Conservation (phyloP, 176 grass and related monocot genomes). For the Musa schizocarpa region DNA sequence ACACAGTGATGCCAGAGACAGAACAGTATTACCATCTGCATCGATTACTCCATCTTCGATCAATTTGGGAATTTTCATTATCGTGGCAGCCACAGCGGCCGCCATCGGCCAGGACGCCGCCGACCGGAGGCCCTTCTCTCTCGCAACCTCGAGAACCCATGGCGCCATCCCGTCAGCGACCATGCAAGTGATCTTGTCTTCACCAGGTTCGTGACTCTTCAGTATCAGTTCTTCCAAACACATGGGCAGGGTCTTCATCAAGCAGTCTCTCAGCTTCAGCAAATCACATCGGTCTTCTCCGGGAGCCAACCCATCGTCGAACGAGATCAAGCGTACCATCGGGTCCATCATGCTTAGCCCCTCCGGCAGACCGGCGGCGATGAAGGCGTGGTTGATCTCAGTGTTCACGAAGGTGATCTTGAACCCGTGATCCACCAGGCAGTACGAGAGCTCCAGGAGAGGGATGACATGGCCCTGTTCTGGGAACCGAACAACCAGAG, state of each 20-base stretch:
- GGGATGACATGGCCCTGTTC: conserved; percentile 65
- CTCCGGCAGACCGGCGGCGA: neutral
- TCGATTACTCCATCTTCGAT: conserved; percentile 36
- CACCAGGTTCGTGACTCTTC: neutral
- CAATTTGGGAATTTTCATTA: conserved; percentile 16
- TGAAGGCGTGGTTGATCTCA: conserved; percentile 37
- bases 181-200: conserved; percentile 18
- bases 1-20: too few relatives aligned
- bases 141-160: conserved; percentile 26
- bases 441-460: conserved; percentile 40
- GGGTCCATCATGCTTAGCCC: too few relatives aligned
- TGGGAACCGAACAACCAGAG: conserved; percentile 43
- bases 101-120: conserved; percentile 34
- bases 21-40: conserved; percentile 28
- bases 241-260: neutral
- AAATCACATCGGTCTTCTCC: neutral
- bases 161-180: conserved; percentile 28
- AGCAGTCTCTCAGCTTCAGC: too few relatives aligned
- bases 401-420: conserved; percentile 50
- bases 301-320: neutral
- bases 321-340: neutral
- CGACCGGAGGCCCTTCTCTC: conserved; percentile 13
- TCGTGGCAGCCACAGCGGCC: conserved; percentile 1
- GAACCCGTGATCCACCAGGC: conserved; percentile 32
- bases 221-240: neutral